These are phyloP conservation scores for Coprinellus micaceus DNA, from an alignment of 768 basidiomycete species.

Conservation along the genomic window DNA sequence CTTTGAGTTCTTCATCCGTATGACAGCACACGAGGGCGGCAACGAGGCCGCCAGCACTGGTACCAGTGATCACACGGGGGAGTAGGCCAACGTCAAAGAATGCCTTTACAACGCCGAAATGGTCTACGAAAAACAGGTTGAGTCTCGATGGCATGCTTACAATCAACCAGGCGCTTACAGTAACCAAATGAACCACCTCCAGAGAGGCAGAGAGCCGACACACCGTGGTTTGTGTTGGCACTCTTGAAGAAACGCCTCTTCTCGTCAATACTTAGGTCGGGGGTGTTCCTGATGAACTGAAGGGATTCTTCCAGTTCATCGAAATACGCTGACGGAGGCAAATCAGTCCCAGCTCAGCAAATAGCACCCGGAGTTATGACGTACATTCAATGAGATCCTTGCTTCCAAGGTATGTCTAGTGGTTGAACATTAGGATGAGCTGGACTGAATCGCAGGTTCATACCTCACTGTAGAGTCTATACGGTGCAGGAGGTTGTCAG, in stretches of 20 bases:
- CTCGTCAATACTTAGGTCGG: conserved; percentile 76
- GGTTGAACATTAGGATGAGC: not conserved
- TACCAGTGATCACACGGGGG: conserved; percentile 92
- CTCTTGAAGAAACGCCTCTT: conserved; percentile 90
- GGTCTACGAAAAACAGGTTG: conserved; percentile 47
- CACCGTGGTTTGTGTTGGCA: conserved; percentile 82
- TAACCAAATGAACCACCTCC: conserved; percentile 96
- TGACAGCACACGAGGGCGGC: conserved; percentile 76
- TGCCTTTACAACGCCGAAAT: conserved; percentile 88
- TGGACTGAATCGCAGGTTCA: not conserved
- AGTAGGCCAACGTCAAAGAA: conserved; percentile 83
- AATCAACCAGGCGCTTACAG: conserved; percentile 47
- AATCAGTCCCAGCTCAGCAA: conserved; percentile 5
- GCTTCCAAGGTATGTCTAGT: conserved; percentile 85
- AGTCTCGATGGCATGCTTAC: conserved; percentile 2
- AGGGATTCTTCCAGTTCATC: conserved; percentile 75
- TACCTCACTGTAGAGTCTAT: conserved; percentile 89
- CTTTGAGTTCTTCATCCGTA: conserved; percentile 81
- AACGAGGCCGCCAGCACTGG: conserved; percentile 87
- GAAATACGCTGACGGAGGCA: conserved; percentile 61
- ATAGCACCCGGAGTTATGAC: conserved; percentile 13
- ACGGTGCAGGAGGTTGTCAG: conserved; percentile 9
- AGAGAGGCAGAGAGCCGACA: conserved; percentile 90
- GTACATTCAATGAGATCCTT: conserved; percentile 86
- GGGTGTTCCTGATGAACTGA: conserved; percentile 69